These are phyloP conservation scores for Moricandia arvensis DNA, from an alignment of 345 rosid species.

Conservation along the genomic window DNA sequence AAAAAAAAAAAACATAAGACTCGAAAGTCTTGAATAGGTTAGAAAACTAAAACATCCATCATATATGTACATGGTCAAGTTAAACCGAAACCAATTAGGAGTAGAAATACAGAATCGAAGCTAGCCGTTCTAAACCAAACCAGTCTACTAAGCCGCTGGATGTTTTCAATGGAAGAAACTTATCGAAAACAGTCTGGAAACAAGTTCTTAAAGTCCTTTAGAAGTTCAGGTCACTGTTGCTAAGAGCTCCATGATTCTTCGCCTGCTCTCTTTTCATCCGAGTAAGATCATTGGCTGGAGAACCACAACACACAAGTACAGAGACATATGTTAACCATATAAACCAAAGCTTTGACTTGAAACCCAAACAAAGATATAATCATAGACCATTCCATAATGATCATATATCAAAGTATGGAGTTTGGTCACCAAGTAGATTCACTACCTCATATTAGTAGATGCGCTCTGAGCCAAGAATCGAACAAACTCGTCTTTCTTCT, in stretches of 20 bases:
- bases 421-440: background rate
- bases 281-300: constrained; percentile 11
- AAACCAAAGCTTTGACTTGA: constrained; percentile 1
- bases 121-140: constrained; percentile 12
- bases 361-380: background rate
- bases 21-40: constrained; percentile 4
- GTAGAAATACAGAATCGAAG: background rate
- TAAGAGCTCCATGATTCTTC: constrained; percentile 20
- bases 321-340: background rate
- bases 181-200: background rate
- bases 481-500: constrained; percentile 77
- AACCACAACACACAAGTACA: constrained; percentile 6
- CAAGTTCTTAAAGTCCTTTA: background rate
- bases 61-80: constrained; percentile 7
- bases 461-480: constrained; percentile 65
- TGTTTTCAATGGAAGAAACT: background rate
- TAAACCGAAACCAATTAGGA: constrained; percentile 1
- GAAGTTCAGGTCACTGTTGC: constrained; percentile 2
- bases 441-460: constrained; percentile 24
- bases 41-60: background rate
- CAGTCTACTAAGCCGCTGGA: background rate
- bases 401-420: background rate
- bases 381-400: background rate
- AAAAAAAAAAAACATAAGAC: background rate
- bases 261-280: constrained; percentile 16